Base-by-base conservation (phyloP, 306 rosid genomes). In the Lathyrus tuberosus region DNA sequence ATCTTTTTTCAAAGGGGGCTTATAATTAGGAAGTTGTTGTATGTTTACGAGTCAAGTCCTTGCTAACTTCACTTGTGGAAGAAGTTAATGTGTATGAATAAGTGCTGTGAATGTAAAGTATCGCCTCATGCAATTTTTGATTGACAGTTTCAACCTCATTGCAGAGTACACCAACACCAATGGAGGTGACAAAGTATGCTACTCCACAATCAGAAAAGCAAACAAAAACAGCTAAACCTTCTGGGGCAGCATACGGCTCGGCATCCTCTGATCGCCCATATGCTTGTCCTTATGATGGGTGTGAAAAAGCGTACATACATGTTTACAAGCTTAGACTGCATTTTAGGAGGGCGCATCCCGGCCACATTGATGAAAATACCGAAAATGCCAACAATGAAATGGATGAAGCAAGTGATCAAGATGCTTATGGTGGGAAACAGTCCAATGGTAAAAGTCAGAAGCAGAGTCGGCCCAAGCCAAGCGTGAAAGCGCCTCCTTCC, bases 241-340 rank as follows among this genome's bases (percentile, higher is more conserved):
- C 92, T 65, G 82, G 90, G 13, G 94, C 79, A 18, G 79, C 69
- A 31, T 85, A 86, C 62, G 91, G 86, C 65, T 88, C 96, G 10
- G 96, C 95, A 54, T 88, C 97, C 5, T 91, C 97, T 6, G 99
- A 94, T 71, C 96, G 96, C 38, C 97, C 99, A 13, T 87, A 84
- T 41, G 92, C 92, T 16, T 94, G 99, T 69, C 96, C 97, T 16
- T 94, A 94, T 26, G 97, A 88, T 58, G 99, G 96, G 64, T 90
- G 98, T 51, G 96, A 87, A 62, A 93, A 93, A 68, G 96, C 97
- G 8, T 93, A 88, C 80, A 88, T 93, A 74, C 98, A 93, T 41
- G 97, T 88, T 79, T 88, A 93, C 90, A 93, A 93, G 85, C 97
- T 93, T 65, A 93, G 83, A 62, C 94, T 88, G 67, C 98, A 93